Conservation (phyloP, 768 basidiomycete species). For the Pleurotus ostreatus region DNA sequence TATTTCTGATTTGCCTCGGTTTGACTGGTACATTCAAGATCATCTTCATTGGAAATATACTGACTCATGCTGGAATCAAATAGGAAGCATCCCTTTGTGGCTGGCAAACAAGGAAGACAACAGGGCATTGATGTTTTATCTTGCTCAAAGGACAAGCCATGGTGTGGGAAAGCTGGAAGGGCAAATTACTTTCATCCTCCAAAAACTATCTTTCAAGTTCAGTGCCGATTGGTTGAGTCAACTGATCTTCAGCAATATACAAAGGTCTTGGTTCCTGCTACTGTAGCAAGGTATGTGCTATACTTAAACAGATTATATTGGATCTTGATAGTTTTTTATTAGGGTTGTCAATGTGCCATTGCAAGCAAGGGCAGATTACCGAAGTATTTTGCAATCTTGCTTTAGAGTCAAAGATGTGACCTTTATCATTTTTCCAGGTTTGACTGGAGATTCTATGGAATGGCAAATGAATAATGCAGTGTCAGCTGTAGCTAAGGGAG, state of each 20-base stretch:
- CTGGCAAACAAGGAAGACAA: too few species aligned
- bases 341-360: conserved; percentile 65
- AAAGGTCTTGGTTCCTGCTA: conserved; percentile 40
- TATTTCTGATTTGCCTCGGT: conserved; percentile 66
- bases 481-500: conserved; percentile 49
- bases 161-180: conserved; percentile 32
- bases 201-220: conserved; percentile 40
- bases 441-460: conserved; percentile 44
- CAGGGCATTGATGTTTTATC: conserved; percentile 30
- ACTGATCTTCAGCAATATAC: conserved; percentile 68
- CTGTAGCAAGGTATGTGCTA: conserved; percentile 52
- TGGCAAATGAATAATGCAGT: conserved; percentile 60
- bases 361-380: conserved; percentile 56
- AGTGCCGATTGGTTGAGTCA: conserved; percentile 40
- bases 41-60: too few species aligned
- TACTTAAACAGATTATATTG: not conserved
- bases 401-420: not conserved
- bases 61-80: too few species aligned
- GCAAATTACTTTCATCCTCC: conserved; percentile 30
- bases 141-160: conserved; percentile 24
- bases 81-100: too few species aligned
- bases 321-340: not conserved
- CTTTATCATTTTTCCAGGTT: conserved; percentile 24
- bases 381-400: conserved; percentile 33
- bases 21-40: conserved; percentile 57